A percentile compares a stretch with the other conserved stretches of the same genome.
phyloP scores from a whole-genome alignment of 257 asterid genomes.

The Cruciata laevipes region DNA sequence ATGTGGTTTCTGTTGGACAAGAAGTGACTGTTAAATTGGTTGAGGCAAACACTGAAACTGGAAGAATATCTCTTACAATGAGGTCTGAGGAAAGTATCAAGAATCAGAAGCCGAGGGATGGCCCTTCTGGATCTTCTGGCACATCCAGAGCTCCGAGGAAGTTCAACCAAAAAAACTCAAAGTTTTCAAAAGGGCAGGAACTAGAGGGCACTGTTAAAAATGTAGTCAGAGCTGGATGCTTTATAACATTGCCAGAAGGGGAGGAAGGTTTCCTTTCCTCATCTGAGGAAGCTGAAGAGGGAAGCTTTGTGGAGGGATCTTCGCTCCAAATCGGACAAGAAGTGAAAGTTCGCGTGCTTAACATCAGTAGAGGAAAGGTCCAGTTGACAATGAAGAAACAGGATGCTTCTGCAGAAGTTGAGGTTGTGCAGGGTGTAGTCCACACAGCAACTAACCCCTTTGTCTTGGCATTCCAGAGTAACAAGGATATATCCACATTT shows the following conservation, averaged over 20 bases:
- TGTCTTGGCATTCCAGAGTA: slow-evolving; percentile 62
- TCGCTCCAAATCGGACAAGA: slow-evolving; percentile 76
- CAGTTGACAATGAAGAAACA: slow-evolving; percentile 90
- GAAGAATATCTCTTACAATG: slow-evolving; percentile 89
- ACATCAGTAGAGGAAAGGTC: slow-evolving; percentile 65
- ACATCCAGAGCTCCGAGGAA: slow-evolving; percentile 62
- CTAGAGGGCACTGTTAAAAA: slow-evolving; percentile 85
- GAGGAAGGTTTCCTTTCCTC: slow-evolving; percentile 93
- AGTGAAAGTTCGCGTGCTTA: slow-evolving; percentile 81
- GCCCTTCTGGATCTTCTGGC: slow-evolving; percentile 28
- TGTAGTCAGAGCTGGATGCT: slow-evolving; percentile 70
- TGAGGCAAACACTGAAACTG: slow-evolving; percentile 67
- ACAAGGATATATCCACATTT: slow-evolving; percentile 60
- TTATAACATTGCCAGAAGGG: slow-evolving; percentile 85
- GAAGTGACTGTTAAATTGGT: slow-evolving; percentile 82
- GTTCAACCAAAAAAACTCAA: slow-evolving; percentile 49
- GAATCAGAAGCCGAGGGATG: slow-evolving; percentile 43
- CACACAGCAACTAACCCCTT: slow-evolving; percentile 82
- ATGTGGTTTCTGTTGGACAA: slow-evolving; percentile 79
- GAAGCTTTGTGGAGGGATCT: slow-evolving; percentile 55
- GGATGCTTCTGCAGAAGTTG: slow-evolving; percentile 49
- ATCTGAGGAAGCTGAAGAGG: slow-evolving; percentile 70
- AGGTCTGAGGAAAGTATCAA: slow-evolving; percentile 53
- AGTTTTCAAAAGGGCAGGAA: slow-evolving; percentile 74
- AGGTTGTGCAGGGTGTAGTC: slow-evolving; percentile 47